phyloP scores from a whole-genome alignment of 768 basidiomycete species.

The Rhodotorula babjevae region DNA sequence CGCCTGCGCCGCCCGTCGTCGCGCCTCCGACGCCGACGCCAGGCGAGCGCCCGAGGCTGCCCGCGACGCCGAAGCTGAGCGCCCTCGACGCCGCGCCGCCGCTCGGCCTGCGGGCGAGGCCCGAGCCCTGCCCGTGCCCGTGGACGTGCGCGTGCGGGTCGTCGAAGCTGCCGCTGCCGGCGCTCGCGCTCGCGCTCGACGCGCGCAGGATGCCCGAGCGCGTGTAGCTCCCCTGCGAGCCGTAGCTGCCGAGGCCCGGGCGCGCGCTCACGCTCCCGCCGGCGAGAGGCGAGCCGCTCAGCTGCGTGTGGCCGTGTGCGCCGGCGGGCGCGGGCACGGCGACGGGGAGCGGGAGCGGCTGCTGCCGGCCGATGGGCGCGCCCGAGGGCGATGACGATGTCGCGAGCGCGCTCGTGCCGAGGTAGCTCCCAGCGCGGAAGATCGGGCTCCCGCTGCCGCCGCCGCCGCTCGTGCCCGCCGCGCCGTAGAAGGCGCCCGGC shows the following conservation, averaged over 20 bases:
- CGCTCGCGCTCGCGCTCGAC: not conserved
- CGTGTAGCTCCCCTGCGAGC: not conserved
- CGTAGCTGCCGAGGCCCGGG: not conserved
- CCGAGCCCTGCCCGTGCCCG: not conserved
- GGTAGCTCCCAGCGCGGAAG: slow-evolving; percentile 31
- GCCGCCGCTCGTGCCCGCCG: not conserved
- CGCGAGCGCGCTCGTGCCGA: slow-evolving; percentile 1
- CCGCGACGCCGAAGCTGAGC: not conserved
- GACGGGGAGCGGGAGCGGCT: not conserved
- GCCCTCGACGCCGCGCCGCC: slow-evolving; percentile 3
- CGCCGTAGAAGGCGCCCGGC: no score
- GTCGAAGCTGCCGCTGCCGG: not conserved
- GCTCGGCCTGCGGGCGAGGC: not conserved
- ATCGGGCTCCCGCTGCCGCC: slow-evolving; percentile 14
- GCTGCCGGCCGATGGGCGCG: not conserved
- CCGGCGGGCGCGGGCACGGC: no score
- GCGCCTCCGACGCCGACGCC: not conserved
- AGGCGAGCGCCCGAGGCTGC: not conserved
- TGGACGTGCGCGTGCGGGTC: not conserved
- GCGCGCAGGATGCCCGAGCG: not conserved
- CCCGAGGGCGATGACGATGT: slow-evolving; percentile 1
- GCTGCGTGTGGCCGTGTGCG: no score
- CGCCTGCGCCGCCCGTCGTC: not conserved
- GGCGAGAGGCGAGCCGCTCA: slow-evolving; percentile 1
- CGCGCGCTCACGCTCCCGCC: not conserved